Base-by-base conservation (phyloP, 352 stramenopile species). In the Globisporangium emineosum region DNA sequence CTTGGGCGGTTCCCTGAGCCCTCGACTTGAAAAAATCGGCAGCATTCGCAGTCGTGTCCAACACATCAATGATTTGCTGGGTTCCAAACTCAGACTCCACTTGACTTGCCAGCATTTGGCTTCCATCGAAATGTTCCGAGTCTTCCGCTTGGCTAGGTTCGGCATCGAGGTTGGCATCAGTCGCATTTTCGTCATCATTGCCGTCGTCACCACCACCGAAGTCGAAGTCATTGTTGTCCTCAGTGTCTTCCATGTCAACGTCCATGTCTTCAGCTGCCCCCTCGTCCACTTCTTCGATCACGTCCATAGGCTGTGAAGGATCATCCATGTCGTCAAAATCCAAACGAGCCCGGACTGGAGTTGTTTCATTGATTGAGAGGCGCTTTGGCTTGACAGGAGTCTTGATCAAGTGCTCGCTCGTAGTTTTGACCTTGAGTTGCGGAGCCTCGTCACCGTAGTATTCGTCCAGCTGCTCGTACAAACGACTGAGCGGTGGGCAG, bases 391-490 rank as follows among this genome's bases (percentile, higher is more conserved):
- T 86, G 6, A 86, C 75, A 15, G 75, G 77, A 9, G 76, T 88
- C 52, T 78, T 85, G 2, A 81, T 71, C 37, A 89, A 71, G 64
- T 85, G 82, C 12, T 87, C 76, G 37, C 74, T 86, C 40, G 80
- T 83, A 12, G 86, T 74, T 21, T 81, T 72, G 5, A 89, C 68
- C 57, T 89, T 88, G 33, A 78, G 69, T 23, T 79, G 81, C 7
- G 76, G 68, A 27, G 72, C 67, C 29, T 69, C 59, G 5, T 83
- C 75, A 37, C 78, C 79, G 21, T 86, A 83, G 33, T 84, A 79
- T 33, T 89, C 76, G 25, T 92, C 81, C 15, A 93, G 66, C 52
- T 94, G 82, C 3, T 90, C 73, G 59, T 94, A 94, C 51, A 94
- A 73, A 9, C 80, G 83, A 15, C 72, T 71, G 56, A 93, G 62